Base-by-base conservation (phyloP, 2,329 filamentous ascomycete species). In the Tolypocladium album region DNA sequence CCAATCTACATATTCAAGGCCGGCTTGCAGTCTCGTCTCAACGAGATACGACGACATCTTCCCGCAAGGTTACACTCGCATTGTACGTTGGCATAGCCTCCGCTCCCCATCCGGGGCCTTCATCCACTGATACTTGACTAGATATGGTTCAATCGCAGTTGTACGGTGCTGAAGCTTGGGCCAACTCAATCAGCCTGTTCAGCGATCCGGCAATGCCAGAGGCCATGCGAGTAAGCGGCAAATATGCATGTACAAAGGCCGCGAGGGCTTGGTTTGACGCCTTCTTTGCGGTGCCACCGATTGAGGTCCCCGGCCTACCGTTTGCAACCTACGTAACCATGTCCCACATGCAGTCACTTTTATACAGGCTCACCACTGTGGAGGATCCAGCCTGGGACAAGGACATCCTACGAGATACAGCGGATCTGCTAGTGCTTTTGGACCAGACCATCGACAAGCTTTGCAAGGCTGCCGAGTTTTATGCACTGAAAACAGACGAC, bases 381-480 rank as follows among this genome's bases (percentile, higher is more conserved):
- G 74, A 78, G 9, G 71, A 74, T 55, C 72, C 73, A 2, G 72
- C 67, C 7, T 79, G 76, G 76, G 75, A 79, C 60, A 73, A 71
- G 58, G 68, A 71, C 4, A 61, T 71, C 1, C 68, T 77, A 7
- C 69, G 69, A 17, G 66, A 67, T 27, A 74, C 71, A 1, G 72
- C 67, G 5, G 71, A 78, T 55, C 64, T 77, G 0, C 65, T 75
- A 2, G 58, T 61, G 8, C 64, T 75, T n/a, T 61, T 76, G 5
- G 71, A 76, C 47, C 68, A 69, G 53, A 66, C 67, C 4, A 69
- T 71, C 52, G 69, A 72, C n/a, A 56, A 68, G n/a, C 72, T 75
- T 40, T 61, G 63, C 24, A 65, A 65, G 22, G 56, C 71, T 8
- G 64, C 65, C 17, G 60, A 63, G 2, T 61, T 65, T 9, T 74